Evolutionary conservation across 2,329 filamentous ascomycete species (phyloP), one percentile per base, ranked within the genome.

Genomic region (Aquanectria penicillioides): DNA sequence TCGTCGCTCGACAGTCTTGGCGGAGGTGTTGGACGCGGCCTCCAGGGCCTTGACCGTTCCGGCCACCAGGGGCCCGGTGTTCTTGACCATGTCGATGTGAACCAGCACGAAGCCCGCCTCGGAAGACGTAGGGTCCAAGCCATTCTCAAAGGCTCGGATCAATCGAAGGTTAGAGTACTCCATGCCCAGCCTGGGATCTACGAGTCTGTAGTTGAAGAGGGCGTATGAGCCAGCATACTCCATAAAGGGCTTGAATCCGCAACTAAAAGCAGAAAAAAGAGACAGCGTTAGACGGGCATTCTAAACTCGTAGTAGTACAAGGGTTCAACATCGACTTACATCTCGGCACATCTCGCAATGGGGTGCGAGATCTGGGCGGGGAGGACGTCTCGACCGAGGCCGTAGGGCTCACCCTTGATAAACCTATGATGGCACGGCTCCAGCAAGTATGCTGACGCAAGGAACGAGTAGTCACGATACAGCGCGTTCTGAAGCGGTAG

Each of bases 21-120:
- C 69, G 47, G 80, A 75, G 25, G 66, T 22, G 8, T 63, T 68
- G 51, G 74, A 67, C 5, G 66, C 70, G n/a, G 83, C 79, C 26
- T 89, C 83, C 20, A 97, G 82, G 47, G 89, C 85, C 48, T 86
- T 82, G 41, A 92, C 83, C 4, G 88, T 86, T 26, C 92, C 92
- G 36, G 86, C 83, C 41, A 97, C 88, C 2, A 98, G 82, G 1
- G 87, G 86, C 1, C 90, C 90, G 0, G 93, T 94, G 76, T 97
- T 88, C 73, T 89, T 89, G 46, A 97, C 94, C 94, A 97, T 98
- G 76, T 96, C 93, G 48, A 98, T 89, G 75, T 97, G 94, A 5
- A 95, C 94, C 11, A 97, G 85, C n/a, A 97, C 93, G 74, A 98
- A 97, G 46, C 94, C 94, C 1, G 94, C 94, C 76, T 97, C 94